Conservation (phyloP, 371 early-diverging fungal species). For the Mucor saturninus region DNA sequence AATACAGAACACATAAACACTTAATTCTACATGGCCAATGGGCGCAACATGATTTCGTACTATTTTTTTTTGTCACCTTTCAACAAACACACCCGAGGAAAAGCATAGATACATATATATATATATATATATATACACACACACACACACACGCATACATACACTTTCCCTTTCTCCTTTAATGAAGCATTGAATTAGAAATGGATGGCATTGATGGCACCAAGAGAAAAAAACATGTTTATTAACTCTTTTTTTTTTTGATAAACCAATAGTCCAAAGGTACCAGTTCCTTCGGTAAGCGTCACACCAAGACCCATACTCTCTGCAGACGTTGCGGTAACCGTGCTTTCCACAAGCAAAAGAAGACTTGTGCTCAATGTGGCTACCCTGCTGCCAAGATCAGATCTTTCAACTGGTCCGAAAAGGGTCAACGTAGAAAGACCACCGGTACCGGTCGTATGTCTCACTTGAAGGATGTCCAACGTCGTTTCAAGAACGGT, state of each 20-base stretch:
- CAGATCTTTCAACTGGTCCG: slow-evolving; percentile 79
- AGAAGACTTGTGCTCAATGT: slow-evolving; percentile 98
- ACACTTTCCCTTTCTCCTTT: too few species aligned
- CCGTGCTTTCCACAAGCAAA: slow-evolving; percentile 99
- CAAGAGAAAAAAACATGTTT: too few species aligned
- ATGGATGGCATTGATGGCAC: background rate
- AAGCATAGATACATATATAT: too few species aligned
- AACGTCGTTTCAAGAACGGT: slow-evolving; percentile 94
- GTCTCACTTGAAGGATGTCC: slow-evolving; percentile 91
- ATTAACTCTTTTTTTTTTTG: background rate
- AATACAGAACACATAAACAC: too few species aligned
- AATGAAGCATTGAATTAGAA: too few species aligned
- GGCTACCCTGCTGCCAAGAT: slow-evolving; percentile 98
- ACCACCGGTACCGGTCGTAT: slow-evolving; percentile 98
- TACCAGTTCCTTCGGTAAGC: slow-evolving; percentile 33
- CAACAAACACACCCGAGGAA: too few species aligned
- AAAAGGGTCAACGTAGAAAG: slow-evolving; percentile 96
- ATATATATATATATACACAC: too few species aligned
- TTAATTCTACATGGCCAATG: too few species aligned
- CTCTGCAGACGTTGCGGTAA: slow-evolving; percentile 98
- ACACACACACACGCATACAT: too few species aligned
- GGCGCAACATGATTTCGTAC: too few species aligned
- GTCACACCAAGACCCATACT: slow-evolving; percentile 98
- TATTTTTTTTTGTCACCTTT: too few species aligned
- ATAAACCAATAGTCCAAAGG: slow-evolving; percentile 22